Conservation (phyloP, 2,329 filamentous ascomycete species). For the Ophiosphaerella korrae region DNA sequence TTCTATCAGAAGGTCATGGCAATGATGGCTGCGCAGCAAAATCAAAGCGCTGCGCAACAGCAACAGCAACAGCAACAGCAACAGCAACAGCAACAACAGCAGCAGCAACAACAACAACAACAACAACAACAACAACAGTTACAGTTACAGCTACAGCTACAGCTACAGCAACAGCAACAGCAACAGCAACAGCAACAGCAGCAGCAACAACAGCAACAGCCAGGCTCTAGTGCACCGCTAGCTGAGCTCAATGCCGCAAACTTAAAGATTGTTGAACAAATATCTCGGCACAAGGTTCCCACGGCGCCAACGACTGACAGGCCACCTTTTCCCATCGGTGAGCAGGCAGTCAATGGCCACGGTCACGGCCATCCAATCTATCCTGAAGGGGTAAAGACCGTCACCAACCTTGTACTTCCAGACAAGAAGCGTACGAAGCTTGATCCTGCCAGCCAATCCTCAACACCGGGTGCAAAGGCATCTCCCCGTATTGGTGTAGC, state of each 20-base stretch:
- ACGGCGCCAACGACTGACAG: slow-evolving; percentile 57
- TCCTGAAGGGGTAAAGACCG: slow-evolving; percentile 55
- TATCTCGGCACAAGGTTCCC: slow-evolving; percentile 56
- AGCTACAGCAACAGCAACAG: slow-evolving; percentile 24
- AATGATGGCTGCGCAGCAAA: slow-evolving; percentile 29
- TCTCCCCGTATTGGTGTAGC: slow-evolving; percentile 47
- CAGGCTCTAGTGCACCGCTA: slow-evolving; percentile 22
- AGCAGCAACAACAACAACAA: too few relatives aligned
- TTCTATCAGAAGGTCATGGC: slow-evolving; percentile 38
- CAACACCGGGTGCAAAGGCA: slow-evolving; percentile 48
- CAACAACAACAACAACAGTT: too few relatives aligned
- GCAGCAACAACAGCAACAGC: too few relatives aligned
- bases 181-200: slow-evolving; percentile 24
- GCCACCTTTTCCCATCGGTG: slow-evolving; percentile 58
- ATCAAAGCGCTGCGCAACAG: slow-evolving; percentile 19
- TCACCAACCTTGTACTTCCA: slow-evolving; percentile 64
- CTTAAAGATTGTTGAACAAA: slow-evolving; percentile 50
- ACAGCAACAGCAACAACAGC: too few relatives aligned
- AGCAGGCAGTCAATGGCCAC: slow-evolving; percentile 61
- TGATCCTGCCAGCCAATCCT: slow-evolving; percentile 47
- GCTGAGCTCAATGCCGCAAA: slow-evolving; percentile 46
- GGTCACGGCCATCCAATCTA: slow-evolving; percentile 64
- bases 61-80: too few relatives aligned
- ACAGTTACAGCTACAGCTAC: too few relatives aligned
- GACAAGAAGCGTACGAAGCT: slow-evolving; percentile 62